Conservation (phyloP, 768 basidiomycete species). For the Russula virescens region DNA sequence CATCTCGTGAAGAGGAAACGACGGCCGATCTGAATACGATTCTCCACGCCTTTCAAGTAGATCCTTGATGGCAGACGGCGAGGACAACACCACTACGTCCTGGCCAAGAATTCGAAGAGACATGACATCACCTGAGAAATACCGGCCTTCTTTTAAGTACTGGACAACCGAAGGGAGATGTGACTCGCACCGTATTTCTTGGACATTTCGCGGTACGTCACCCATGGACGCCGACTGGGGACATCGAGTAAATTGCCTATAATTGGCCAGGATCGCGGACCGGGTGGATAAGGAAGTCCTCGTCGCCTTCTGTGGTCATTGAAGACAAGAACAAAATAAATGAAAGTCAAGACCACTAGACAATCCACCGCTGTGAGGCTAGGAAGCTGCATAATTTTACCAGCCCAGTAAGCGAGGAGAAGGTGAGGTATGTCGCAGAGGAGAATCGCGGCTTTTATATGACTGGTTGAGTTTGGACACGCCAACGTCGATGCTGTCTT, state of each 20-base stretch:
- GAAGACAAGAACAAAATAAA: background rate
- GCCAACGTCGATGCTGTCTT: too few species aligned
- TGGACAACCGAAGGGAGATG: too few species aligned
- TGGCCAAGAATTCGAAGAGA: conserved; percentile 38
- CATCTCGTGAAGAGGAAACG: background rate
- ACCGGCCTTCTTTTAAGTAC: background rate
- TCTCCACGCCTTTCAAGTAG: conserved; percentile 49
- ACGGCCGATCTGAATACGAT: conserved; percentile 14
- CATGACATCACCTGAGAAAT: background rate
- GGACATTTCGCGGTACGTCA: background rate
- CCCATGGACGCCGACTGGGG: background rate
- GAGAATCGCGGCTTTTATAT: background rate
- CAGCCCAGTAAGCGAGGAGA: background rate
- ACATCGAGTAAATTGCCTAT: conserved; percentile 5
- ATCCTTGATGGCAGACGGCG: conserved; percentile 39
- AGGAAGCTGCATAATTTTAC: background rate
- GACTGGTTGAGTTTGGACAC: background rate
- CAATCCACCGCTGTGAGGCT: background rate
- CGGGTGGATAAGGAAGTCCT: conserved; percentile 12
- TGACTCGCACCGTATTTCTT: background rate
- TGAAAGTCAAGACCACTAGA: background rate
- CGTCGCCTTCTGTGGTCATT: background rate
- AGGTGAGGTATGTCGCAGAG: background rate
- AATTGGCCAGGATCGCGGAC: background rate
- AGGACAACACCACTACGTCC: conserved; percentile 46